Evolutionary conservation across 2,329 filamentous ascomycete genomes (phyloP).

Genomic region (Decorospora gaudefroyi): DNA sequence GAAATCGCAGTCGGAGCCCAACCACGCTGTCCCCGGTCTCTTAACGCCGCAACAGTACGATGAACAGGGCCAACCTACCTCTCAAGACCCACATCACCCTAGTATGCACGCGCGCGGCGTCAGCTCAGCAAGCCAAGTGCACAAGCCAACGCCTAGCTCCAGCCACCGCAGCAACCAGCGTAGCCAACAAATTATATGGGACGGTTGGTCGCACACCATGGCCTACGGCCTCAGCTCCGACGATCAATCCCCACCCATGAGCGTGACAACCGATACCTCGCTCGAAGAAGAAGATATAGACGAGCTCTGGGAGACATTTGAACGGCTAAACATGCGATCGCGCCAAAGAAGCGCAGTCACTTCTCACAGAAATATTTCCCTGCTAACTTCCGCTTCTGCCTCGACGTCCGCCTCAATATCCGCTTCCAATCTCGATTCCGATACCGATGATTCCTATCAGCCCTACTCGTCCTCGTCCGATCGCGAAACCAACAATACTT

Average conservation of each 20-base stretch:
- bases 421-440: constrained; percentile 5
- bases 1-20: constrained; percentile 50
- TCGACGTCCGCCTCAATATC: constrained; percentile 19
- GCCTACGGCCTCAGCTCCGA: constrained; percentile 39
- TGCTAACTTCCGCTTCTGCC: too few relatives aligned
- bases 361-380: constrained; percentile 24
- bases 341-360: constrained; percentile 18
- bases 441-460: constrained; percentile 26
- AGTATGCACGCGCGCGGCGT: constrained; percentile 43
- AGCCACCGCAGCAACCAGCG: constrained; percentile 32
- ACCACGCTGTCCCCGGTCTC: constrained; percentile 44
- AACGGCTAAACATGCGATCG: constrained; percentile 22
- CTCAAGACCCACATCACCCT: constrained; percentile 35
- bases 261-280: constrained; percentile 38
- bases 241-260: constrained; percentile 40
- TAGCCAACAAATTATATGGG: constrained; percentile 38
- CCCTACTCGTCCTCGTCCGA: constrained; percentile 27
- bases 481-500: constrained; percentile 5
- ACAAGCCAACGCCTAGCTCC: constrained; percentile 32
- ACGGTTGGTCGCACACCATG: constrained; percentile 41
- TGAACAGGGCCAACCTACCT: constrained; percentile 41
- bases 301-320: constrained; percentile 43
- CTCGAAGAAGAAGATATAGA: constrained; percentile 46
- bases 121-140: constrained; percentile 44
- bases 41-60: constrained; percentile 45